Evolutionary conservation across 257 asterid species (phyloP).

Genomic region (Scutellaria barbata): DNA sequence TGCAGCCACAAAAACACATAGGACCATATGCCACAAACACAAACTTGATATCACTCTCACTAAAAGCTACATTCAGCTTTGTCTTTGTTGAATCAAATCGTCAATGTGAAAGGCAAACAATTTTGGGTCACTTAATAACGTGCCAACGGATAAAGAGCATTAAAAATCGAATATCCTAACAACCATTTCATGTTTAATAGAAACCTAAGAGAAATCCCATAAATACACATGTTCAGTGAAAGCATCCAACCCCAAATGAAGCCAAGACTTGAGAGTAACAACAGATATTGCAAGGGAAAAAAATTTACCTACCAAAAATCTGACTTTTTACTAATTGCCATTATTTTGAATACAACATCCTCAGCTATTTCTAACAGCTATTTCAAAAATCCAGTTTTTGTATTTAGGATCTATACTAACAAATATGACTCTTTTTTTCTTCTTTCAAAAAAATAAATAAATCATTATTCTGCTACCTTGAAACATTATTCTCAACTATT

Average conservation of each 20-base stretch:
- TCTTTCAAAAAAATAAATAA: too few relatives aligned
- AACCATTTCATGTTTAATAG: slow-evolving; percentile 12
- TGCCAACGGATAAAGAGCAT: neutral
- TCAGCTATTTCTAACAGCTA: slow-evolving; percentile 20
- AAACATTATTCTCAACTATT: neutral
- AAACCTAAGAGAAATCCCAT: neutral
- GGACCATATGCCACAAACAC: neutral
- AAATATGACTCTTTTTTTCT: too few relatives aligned
- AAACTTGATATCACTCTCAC: slow-evolving; percentile 24
- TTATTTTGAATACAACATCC: neutral
- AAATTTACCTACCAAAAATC: slow-evolving; percentile 5
- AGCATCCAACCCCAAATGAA: neutral
- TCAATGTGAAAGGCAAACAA: slow-evolving; percentile 21
- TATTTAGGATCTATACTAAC: neutral
- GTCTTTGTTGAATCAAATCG: slow-evolving; percentile 22
- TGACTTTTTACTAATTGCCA: neutral
- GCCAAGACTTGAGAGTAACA: neutral
- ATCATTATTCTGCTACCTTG: too few relatives aligned
- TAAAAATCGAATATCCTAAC: neutral
- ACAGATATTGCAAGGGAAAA: neutral
- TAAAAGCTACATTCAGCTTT: slow-evolving; percentile 23
- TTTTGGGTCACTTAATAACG: neutral
- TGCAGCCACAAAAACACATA: slow-evolving; percentile 26
- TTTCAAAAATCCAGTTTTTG: neutral
- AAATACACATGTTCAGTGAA: neutral